A percentile compares a stretch with the other conserved stretches of the same genome.
phyloP scores from a whole-genome alignment of 306 rosid genomes.

The Dryas alaskensis region DNA sequence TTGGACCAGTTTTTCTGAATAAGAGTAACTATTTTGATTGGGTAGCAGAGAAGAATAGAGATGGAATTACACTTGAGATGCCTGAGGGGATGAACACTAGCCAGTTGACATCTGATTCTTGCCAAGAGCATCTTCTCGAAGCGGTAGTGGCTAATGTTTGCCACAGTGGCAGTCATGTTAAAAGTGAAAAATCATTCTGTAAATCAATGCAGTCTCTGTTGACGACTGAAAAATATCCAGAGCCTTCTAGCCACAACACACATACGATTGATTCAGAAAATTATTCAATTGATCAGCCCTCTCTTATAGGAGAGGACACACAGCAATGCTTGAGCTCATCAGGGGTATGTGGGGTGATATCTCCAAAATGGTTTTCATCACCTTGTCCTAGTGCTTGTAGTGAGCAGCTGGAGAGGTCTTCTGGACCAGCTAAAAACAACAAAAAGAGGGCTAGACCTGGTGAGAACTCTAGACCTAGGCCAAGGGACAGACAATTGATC shows the following conservation, averaged over 20 bases:
- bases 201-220: constrained; percentile 64
- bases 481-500: constrained; percentile 96
- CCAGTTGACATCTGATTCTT: constrained; percentile 64
- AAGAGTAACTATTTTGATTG: constrained; percentile 46
- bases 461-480: constrained; percentile 91
- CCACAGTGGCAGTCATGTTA: constrained; percentile 51
- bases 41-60: constrained; percentile 42
- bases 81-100: constrained; percentile 51
- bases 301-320: constrained; percentile 57
- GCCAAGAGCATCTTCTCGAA: constrained; percentile 80
- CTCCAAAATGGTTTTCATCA: constrained; percentile 77
- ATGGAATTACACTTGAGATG: constrained; percentile 43
- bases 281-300: constrained; percentile 54
- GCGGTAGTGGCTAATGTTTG: constrained; percentile 76
- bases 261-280: constrained; percentile 54
- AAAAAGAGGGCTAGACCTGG: constrained; percentile 92
- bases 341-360: constrained; percentile 55
- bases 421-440: constrained; percentile 70
- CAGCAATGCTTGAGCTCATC: constrained; percentile 69
- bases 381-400: constrained; percentile 66
- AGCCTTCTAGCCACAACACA: constrained; percentile 56
- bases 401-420: constrained; percentile 69
- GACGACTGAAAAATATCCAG: constrained; percentile 53
- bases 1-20: constrained; percentile 76
- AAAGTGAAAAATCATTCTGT: constrained; percentile 54